Conservation (phyloP, 306 rosid genomes). For the Fragaria vesca region DNA sequence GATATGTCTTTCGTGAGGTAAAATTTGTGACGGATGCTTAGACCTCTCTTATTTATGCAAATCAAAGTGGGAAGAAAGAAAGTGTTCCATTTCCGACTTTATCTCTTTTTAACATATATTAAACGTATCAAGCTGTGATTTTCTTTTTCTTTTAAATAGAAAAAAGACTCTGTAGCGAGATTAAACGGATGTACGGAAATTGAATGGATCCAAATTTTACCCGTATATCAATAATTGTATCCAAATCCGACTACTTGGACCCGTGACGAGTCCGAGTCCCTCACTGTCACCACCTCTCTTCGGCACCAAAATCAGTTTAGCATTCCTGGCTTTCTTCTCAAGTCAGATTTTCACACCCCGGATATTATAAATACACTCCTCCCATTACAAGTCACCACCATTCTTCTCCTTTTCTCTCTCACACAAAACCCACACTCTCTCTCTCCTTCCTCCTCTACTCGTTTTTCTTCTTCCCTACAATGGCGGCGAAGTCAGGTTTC, state of each 20-base stretch:
- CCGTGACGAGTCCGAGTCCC: not conserved
- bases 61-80: too few species aligned
- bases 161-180: too few species aligned
- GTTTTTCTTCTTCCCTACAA: not conserved
- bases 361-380: not conserved
- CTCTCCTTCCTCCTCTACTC: not conserved
- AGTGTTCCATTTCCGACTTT: too few species aligned
- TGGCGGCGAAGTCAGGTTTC: conserved; percentile 14
- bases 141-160: too few species aligned
- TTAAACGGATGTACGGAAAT: too few species aligned
- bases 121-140: too few species aligned
- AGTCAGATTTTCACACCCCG: not conserved
- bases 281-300: not conserved
- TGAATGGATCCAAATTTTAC: too few species aligned
- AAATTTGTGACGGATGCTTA: too few species aligned
- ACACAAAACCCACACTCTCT: not conserved
- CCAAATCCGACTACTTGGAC: not conserved
- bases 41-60: too few species aligned
- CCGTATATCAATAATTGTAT: not conserved
- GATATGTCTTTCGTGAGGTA: too few species aligned
- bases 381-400: not conserved
- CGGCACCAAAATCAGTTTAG: not conserved
- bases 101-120: too few species aligned
- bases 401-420: not conserved
- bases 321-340: not conserved